Evolutionary conservation across 306 rosid genomes (phyloP).

Genomic region (Acacia confusa): DNA sequence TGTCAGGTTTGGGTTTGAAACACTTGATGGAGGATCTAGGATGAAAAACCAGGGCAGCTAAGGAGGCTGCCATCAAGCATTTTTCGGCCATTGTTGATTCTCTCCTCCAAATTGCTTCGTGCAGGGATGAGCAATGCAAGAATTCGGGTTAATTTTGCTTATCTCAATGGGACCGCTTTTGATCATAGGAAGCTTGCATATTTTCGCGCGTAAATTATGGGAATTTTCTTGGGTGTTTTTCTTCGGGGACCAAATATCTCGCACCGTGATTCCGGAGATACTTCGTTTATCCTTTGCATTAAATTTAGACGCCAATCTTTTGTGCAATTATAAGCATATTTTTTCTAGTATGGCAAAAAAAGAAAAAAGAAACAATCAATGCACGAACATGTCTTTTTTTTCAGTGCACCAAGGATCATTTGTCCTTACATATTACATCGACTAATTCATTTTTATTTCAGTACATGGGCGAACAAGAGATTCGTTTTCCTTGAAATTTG

Average conservation of each 20-base stretch:
- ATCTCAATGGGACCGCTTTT: neutral
- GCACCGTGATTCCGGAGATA: neutral
- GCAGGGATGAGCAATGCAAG: neutral
- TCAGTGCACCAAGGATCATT: neutral
- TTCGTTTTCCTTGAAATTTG: too few relatives aligned
- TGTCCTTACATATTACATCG: neutral
- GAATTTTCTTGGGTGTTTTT: neutral
- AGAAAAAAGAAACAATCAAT: too few relatives aligned
- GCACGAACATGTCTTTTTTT: neutral
- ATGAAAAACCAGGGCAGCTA: slow-evolving; percentile 8
- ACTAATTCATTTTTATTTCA: too few relatives aligned
- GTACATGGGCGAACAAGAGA: too few relatives aligned
- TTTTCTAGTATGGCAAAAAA: too few relatives aligned
- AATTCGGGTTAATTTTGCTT: neutral
- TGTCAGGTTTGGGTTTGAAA: neutral
- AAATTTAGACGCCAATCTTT: neutral
- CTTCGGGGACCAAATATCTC: neutral
- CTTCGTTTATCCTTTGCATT: neutral
- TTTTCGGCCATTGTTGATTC: neutral
- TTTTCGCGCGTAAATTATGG: neutral
- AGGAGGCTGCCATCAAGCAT: neutral
- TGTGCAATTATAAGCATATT: neutral
- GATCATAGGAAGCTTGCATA: neutral
- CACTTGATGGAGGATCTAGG: neutral
- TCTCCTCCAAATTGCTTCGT: neutral